Conservation (phyloP, 83 land plant species). For the Thuja plicata region DNA sequence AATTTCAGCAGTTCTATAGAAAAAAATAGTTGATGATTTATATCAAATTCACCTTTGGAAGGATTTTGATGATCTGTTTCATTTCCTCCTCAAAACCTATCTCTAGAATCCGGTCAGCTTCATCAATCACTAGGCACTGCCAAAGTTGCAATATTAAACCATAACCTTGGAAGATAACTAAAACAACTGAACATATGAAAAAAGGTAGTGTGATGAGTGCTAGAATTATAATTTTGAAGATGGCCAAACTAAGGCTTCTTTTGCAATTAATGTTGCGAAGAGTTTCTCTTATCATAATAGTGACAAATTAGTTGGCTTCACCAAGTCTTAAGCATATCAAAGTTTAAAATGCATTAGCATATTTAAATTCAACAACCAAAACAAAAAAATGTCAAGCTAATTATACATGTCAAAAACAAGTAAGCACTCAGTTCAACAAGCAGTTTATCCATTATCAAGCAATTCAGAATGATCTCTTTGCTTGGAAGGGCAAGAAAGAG, state of each 20-base stretch:
- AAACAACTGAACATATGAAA: neutral
- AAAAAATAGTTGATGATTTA: neutral
- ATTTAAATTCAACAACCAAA: neutral
- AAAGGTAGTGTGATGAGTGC: neutral
- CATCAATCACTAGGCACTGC: slow-evolving; percentile 90
- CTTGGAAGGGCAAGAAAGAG: neutral
- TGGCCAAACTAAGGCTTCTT: neutral
- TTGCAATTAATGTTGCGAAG: neutral
- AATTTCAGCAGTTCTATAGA: neutral
- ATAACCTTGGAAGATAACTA: neutral
- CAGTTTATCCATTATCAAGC: neutral
- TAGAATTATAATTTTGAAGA: neutral
- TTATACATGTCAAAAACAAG: neutral
- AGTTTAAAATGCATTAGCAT: neutral
- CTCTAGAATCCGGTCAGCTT: slow-evolving; percentile 93
- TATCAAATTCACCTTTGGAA: slow-evolving; percentile 63
- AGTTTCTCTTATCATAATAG: neutral
- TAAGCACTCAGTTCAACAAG: neutral
- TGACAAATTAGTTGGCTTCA: neutral
- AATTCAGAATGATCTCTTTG: neutral
- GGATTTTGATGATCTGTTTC: slow-evolving; percentile 81
- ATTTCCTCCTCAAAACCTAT: slow-evolving; percentile 97
- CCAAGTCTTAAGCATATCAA: neutral
- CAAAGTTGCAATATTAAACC: slow-evolving; percentile 14
- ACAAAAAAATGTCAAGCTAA: neutral